phyloP scores from a whole-genome alignment of 164 flowering plant species.

The Dillenia turbinata region DNA sequence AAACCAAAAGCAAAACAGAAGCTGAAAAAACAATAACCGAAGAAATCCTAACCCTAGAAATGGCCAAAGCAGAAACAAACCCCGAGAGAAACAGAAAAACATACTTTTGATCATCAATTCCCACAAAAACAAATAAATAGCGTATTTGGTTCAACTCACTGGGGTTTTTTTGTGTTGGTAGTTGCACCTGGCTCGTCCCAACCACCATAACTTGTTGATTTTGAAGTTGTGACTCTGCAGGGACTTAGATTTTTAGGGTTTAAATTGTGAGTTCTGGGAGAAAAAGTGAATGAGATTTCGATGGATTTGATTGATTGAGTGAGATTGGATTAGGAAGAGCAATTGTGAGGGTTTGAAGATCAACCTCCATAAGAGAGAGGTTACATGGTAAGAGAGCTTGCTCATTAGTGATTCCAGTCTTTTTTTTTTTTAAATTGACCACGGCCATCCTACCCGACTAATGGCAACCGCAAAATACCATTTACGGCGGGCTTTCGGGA shows the following conservation, averaged over 20 bases:
- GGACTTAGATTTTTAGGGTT: slow-evolving; percentile 9
- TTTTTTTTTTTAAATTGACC: no score
- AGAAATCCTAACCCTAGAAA: slow-evolving; percentile 69
- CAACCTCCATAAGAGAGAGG: background rate
- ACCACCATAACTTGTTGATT: slow-evolving; percentile 45
- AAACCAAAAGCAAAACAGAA: slow-evolving; percentile 56
- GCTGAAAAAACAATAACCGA: slow-evolving; percentile 63
- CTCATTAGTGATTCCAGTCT: no score
- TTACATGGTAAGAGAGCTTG: no score
- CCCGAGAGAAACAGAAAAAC: slow-evolving; percentile 62
- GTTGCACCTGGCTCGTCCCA: slow-evolving; percentile 56
- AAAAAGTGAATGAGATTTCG: slow-evolving; percentile 10
- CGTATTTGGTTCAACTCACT: slow-evolving; percentile 55
- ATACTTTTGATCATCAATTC: slow-evolving; percentile 60
- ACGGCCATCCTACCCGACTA: no score
- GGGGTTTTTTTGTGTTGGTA: slow-evolving; percentile 17
- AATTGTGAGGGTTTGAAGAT: slow-evolving; percentile 8
- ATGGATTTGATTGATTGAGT: background rate
- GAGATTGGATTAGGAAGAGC: slow-evolving; percentile 19
- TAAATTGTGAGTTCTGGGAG: slow-evolving; percentile 14
- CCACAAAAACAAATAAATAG: slow-evolving; percentile 43
- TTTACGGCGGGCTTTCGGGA: no score
- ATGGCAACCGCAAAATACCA: no score
- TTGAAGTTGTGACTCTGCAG: slow-evolving; percentile 17
- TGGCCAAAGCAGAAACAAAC: slow-evolving; percentile 56